phyloP scores from a whole-genome alignment of 768 basidiomycete species.

The Rubroboletus pulcherrimus region DNA sequence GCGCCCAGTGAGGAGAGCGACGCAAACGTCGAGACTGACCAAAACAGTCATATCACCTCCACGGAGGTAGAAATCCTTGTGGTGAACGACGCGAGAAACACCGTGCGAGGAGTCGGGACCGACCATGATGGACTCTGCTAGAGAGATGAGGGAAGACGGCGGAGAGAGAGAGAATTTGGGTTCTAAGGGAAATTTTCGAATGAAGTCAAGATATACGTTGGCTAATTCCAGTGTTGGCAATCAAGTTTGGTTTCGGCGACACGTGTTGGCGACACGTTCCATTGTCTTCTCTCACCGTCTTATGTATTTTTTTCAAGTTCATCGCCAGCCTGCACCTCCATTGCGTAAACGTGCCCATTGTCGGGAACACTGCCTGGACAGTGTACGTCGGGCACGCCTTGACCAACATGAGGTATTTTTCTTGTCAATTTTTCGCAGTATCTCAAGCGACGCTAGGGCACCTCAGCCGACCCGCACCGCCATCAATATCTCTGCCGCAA shows the following conservation, averaged over 20 bases:
- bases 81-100: slow-evolving; percentile 31
- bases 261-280: slow-evolving; percentile 37
- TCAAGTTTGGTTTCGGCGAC: slow-evolving; percentile 23
- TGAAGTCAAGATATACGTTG: slow-evolving; percentile 36
- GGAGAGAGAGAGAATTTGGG: slow-evolving; percentile 25
- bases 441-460: slow-evolving; percentile 9
- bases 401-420: slow-evolving; percentile 1
- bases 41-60: slow-evolving; percentile 58
- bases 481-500: neutral
- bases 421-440: neutral
- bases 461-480: neutral
- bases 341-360: slow-evolving; percentile 29
- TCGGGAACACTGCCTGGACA: slow-evolving; percentile 6
- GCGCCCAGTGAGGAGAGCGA: neutral
- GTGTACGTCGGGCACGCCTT: slow-evolving; percentile 7
- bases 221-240: slow-evolving; percentile 26
- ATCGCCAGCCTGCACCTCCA: slow-evolving; percentile 11
- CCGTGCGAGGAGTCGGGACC: slow-evolving; percentile 24
- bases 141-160: slow-evolving; percentile 29
- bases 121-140: slow-evolving; percentile 24
- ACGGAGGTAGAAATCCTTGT: slow-evolving; percentile 50
- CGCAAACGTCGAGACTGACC: slow-evolving; percentile 34
- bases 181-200: slow-evolving; percentile 35
- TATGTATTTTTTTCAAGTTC: slow-evolving; percentile 16
- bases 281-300: slow-evolving; percentile 14